Base-by-base conservation (phyloP, 805 yeast species). In the Dipodascus albidus region DNA sequence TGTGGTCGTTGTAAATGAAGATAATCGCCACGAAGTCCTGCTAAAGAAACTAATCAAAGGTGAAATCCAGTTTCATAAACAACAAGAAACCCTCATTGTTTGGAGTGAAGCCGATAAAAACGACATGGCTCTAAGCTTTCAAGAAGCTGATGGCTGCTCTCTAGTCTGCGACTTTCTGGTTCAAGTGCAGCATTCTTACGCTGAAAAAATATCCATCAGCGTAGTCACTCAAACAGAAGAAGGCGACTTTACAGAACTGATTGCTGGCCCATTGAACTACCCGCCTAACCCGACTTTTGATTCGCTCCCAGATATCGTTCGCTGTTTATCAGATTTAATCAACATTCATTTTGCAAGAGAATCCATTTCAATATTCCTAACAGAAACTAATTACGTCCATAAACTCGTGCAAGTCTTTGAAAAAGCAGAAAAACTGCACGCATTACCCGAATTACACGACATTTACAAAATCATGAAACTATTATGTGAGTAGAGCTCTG, bases 51-150 rank as follows among this genome's bases (percentile, higher is more conserved):
- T 67, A 55, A 73, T 91, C n/a, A 82, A 79, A 60, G 95, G 95
- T 0, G 69, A 78, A 24, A 83, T 82, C 2, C 95, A 86, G 60
- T 91, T 86, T 65, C 97, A 91, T 65, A 78, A 95, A 62, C 98
- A 93, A 63, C 96, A 89, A 64, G 97, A 89, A 55, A 89, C 97
- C 0, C 72, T 91, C 50, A 87, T 91, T 8, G 96, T 91, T 20
- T 91, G 98, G 98, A 85, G 95, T 8, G 96, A 87, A 62, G 62
- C 70, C 1, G 74, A 77, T 19, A 81, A 83, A 4, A 59, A 59
- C 48, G 95, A 88, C 66, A 80, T 87, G 58, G 98, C 98, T 1
- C 73, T 91, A 22, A 85, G 95, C 49, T 91, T 91, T 67, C 96
- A 91, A 67, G 97, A 89, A 62, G 81, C 87, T 35, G 85, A 83